Conservation (phyloP, 192 early-diverging fungal genomes). For the Entomortierella beljakovae region DNA sequence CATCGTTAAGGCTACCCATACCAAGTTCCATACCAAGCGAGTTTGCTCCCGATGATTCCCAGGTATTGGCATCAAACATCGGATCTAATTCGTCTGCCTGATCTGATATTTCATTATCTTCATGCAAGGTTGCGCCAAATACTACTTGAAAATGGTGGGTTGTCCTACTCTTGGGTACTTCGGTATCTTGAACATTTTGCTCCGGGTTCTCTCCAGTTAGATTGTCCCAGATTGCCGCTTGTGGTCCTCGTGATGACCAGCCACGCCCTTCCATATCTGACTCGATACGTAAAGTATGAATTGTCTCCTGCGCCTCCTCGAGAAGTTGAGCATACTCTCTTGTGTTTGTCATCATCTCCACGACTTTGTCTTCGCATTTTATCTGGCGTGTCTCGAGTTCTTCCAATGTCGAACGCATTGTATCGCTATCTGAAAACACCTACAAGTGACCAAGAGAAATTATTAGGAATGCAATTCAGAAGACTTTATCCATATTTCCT, state of each 20-base stretch:
- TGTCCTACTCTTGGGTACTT: neutral
- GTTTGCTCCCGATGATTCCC: slow-evolving; percentile 1
- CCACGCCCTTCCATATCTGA: slow-evolving; percentile 56
- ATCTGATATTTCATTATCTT: neutral
- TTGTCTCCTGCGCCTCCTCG: slow-evolving; percentile 70
- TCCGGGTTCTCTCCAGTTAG: slow-evolving; percentile 35
- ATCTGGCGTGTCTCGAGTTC: slow-evolving; percentile 67
- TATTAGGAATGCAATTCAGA: neutral
- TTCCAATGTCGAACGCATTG: slow-evolving; percentile 59
- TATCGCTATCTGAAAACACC: slow-evolving; percentile 65
- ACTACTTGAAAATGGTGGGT: neutral
- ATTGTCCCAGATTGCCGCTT: slow-evolving; percentile 49
- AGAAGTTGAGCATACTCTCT: slow-evolving; percentile 68
- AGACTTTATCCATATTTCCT: neutral
- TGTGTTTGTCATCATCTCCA: slow-evolving; percentile 66
- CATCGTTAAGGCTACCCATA: slow-evolving; percentile 8
- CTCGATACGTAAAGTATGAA: slow-evolving; percentile 62
- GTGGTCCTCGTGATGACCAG: slow-evolving; percentile 33
- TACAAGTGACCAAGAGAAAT: slow-evolving; percentile 11
- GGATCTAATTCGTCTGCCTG: slow-evolving; percentile 26
- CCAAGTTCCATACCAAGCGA: slow-evolving; percentile 24
- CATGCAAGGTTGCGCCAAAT: neutral
- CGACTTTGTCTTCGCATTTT: slow-evolving; percentile 64
- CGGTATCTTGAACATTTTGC: neutral
- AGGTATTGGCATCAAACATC: slow-evolving; percentile 12